Conservation (phyloP, 2,329 filamentous ascomycete species). For the Botrytis deweyae region DNA sequence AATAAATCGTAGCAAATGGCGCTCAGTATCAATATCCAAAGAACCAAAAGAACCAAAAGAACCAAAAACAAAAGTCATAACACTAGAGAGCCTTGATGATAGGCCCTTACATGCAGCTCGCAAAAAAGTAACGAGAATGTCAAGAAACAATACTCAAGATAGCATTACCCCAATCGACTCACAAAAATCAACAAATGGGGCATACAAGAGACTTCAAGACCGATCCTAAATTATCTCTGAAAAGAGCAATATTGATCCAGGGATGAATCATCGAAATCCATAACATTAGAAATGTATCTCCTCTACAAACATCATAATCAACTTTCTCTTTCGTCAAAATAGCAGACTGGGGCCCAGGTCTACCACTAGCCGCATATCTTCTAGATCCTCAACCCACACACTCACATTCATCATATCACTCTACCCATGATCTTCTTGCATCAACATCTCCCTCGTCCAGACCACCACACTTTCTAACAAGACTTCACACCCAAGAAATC, state of each 20-base stretch:
- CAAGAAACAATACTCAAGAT: background rate
- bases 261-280: background rate
- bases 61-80: background rate
- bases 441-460: background rate
- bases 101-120: background rate
- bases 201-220: background rate
- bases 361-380: too few relatives aligned
- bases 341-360: too few relatives aligned
- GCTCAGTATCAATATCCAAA: background rate
- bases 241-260: background rate
- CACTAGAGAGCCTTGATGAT: background rate
- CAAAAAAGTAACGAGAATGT: background rate
- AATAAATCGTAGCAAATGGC: too few relatives aligned
- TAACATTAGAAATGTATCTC: background rate
- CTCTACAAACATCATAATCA: rapidly evolving
- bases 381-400: too few relatives aligned
- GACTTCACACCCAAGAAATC: background rate
- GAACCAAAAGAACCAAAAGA: background rate
- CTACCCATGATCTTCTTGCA: too few relatives aligned
- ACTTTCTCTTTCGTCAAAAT: too few relatives aligned
- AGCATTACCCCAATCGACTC: background rate
- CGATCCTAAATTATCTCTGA: background rate
- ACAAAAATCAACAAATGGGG: background rate
- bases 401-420: too few relatives aligned
- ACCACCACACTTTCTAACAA: background rate